phyloP scores from a whole-genome alignment of 768 basidiomycete species.

The Lactarius psammicola region DNA sequence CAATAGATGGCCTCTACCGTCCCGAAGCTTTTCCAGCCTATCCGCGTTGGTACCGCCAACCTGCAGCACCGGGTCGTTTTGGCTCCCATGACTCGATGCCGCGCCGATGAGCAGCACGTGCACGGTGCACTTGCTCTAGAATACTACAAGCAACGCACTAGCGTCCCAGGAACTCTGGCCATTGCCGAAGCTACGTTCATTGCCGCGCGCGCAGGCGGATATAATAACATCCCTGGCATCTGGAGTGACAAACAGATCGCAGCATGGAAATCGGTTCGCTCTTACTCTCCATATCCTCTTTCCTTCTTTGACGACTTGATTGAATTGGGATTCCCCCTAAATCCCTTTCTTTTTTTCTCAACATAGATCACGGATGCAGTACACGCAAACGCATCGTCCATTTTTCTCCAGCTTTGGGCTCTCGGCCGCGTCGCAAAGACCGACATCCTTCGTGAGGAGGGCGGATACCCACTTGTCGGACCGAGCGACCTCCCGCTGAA shows the following conservation, averaged over 20 bases:
- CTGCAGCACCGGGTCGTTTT: constrained; percentile 53
- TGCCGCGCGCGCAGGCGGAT: constrained; percentile 49
- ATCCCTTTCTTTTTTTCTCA: neutral
- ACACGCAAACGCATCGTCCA: constrained; percentile 38
- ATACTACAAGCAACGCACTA: constrained; percentile 51
- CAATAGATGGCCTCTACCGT: neutral
- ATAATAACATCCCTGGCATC: constrained; percentile 56
- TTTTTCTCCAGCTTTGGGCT: constrained; percentile 43
- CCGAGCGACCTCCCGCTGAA: neutral
- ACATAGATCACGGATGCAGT: constrained; percentile 31
- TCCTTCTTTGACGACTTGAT: neutral
- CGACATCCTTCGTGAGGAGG: neutral
- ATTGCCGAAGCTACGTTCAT: constrained; percentile 60
- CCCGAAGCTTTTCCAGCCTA: constrained; percentile 45
- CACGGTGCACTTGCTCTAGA: constrained; percentile 38
- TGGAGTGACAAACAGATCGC: constrained; percentile 56
- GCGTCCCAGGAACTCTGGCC: constrained; percentile 50
- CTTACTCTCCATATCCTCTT: neutral
- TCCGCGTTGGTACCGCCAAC: constrained; percentile 42
- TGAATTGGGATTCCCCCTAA: no score
- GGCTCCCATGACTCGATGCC: constrained; percentile 52
- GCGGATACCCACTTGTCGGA: constrained; percentile 2
- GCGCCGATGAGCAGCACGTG: constrained; percentile 40
- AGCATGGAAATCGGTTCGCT: constrained; percentile 48
- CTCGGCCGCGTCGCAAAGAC: constrained; percentile 35